A percentile compares a stretch with the other conserved stretches of the same genome.
Conservation (phyloP, 2,329 filamentous ascomycete genomes). For the Madurella fahalii region DNA sequence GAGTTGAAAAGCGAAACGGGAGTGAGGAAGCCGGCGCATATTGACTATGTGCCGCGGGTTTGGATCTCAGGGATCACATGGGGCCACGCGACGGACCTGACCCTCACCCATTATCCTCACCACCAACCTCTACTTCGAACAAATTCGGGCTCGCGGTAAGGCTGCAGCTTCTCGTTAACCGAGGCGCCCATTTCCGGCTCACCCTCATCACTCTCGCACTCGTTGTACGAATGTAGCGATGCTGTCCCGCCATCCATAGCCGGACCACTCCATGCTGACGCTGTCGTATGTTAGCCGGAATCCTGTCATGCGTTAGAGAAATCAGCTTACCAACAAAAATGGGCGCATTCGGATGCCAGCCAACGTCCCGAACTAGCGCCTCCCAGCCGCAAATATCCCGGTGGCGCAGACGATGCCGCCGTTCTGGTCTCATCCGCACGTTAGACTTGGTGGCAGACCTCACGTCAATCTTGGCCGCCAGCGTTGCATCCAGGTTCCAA, state of each 20-base stretch:
- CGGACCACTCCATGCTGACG: conserved; percentile 79
- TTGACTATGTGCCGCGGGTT: too few relatives aligned
- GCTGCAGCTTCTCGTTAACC: conserved; percentile 56
- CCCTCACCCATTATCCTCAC: background rate
- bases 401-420: conserved; percentile 42
- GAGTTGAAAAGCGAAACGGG: background rate
- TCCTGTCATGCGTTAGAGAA: background rate
- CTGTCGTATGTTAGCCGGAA: conserved; percentile 38
- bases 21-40: too few relatives aligned
- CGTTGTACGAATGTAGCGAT: conserved; percentile 74
- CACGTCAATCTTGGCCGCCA: conserved; percentile 76
- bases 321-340: conserved; percentile 60
- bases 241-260: conserved; percentile 68
- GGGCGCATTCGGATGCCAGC: conserved; percentile 84
- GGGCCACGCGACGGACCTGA: background rate
- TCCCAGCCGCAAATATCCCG: conserved; percentile 60
- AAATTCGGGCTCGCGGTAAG: conserved; percentile 14
- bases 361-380: conserved; percentile 80
- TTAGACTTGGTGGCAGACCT: conserved; percentile 58
- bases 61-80: too few relatives aligned
- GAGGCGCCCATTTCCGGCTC: conserved; percentile 54
- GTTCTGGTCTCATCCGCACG: conserved; percentile 2
- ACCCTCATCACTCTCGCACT: conserved; percentile 61
- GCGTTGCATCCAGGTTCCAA: conserved; percentile 88
- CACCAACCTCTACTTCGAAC: background rate